Evolutionary conservation across 805 yeast genomes (phyloP), one percentile per base, ranked within the genome.

Genomic region (Starmerella bacillaris): DNA sequence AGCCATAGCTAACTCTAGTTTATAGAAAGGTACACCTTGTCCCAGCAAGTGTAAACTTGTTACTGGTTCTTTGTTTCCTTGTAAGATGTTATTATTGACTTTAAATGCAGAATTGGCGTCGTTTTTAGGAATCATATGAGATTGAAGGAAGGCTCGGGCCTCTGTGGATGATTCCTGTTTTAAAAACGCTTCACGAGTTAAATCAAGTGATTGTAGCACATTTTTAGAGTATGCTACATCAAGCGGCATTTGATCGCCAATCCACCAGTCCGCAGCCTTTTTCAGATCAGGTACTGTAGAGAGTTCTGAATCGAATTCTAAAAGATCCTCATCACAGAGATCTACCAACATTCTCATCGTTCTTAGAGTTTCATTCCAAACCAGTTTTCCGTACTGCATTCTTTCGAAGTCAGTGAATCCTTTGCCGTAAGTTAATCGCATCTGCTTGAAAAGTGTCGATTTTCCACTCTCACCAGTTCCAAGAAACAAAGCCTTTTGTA

Each of bases 341-440:
- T 74, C 62, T 20, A 86, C 70, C 35, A 84, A 58, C 18, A 66
- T 65, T 51, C 77, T 73, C 89, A 84, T 82, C 26, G 80, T 68
- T 45, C 79, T 82, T 33, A 84, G 71, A 1, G 89, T 70, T 56
- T 86, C 95, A 11, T 78, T 78, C 94, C 95, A 89, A 17, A 89
- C 80, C 15, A 86, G 79, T 45, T 82, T 83, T 2, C 78, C 55
- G 54, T 83, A 89, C 52, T 78, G 84, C 30, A 63, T 48, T 35
- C 93, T 63, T 54, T 89, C 96, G 42, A 72, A 77, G 33, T 67
- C 68, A 1, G 78, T 63, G 58, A 86, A 89, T 2, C 93, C 92
- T 30, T 78, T 75, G 40, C 80, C 78, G 53, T 89, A 95, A 28
- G 83, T 55, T 14, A 89, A 62, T 46, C 78, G 71, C 72, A 78